phyloP scores from a whole-genome alignment of 2,329 filamentous ascomycete genomes.

The Penicillium sp. region DNA sequence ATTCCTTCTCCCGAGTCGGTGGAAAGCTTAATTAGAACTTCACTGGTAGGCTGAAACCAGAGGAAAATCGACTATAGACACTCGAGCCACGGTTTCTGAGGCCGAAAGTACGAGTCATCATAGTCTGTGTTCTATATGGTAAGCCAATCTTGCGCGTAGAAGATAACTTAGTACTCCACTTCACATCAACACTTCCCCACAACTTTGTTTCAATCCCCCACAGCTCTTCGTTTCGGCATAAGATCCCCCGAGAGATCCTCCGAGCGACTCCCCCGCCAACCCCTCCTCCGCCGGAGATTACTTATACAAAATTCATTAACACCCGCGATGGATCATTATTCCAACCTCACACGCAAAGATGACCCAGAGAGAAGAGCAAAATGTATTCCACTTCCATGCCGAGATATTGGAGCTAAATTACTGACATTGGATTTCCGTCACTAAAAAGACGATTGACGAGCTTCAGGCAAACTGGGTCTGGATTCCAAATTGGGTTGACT shows the following conservation, averaged over 20 bases:
- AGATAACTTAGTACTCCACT: no score
- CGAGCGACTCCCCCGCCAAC: not conserved
- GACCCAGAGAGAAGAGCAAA: not conserved
- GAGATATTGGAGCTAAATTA: not conserved
- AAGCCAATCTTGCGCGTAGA: no score
- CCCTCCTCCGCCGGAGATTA: not conserved
- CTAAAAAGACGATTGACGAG: constrained; percentile 34
- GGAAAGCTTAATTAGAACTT: no score
- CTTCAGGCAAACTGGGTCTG: constrained; percentile 49
- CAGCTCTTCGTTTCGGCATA: not conserved
- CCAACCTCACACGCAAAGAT: not conserved
- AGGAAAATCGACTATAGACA: no score
- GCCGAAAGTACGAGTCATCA: no score
- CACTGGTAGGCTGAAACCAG: no score
- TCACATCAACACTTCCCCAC: not conserved
- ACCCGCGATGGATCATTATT: not conserved
- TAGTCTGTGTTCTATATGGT: no score
- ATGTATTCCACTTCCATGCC: not conserved
- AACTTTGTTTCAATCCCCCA: not conserved
- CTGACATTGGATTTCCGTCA: not conserved
- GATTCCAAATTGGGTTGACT: constrained; percentile 41
- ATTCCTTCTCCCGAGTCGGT: no score
- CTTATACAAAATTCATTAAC: not conserved
- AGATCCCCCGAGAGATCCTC: constrained; percentile 4
- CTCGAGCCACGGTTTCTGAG: no score